Base-by-base conservation (phyloP, 768 basidiomycete genomes). In the Neoboletus magnificus region DNA sequence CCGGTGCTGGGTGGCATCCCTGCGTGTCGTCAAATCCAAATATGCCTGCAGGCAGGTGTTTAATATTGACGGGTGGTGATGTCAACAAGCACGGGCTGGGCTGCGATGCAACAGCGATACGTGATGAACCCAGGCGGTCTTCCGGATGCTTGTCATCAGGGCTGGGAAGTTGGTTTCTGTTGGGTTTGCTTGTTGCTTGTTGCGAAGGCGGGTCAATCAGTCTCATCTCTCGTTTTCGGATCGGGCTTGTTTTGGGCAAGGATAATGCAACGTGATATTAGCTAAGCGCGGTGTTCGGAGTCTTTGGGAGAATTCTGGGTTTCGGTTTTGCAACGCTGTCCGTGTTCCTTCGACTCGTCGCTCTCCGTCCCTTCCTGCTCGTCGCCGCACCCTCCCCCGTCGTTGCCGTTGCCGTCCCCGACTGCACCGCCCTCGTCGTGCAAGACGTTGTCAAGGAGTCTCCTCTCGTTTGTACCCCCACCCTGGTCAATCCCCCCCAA, bases 221-320 rank as follows among this genome's bases (percentile, higher is more conserved):
- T 18, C n/a, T n/a, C n/a, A 18, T 18, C 25, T 44, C 25, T 44
- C 42, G 16, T 25, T 25, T 9, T 23, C 23, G 16, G 42, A 43
- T 43, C 42, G 25, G 15, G 15, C 6, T 15, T 35, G 33, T 35
- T 35, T 33, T 6, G 42, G 18, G 42, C 25, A 3, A 25, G 9
- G 10, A n/a, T 27, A 27, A 46, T 46, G 45, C 30, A 32, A 32
- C 15, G 13, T 29, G 40, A 43, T 61, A 66, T 54, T 71, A 71
- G 33, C n/a, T 66, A 59, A 70, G 13, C 2, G 1, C 15, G 10
- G 61, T 72, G 11, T 33, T 8, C 42, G 59, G 66, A 62, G 71
- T 73, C 70, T 67, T 70, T 69, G 71, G 35, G 71, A 72, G 69
- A 71, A 67, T 67, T 64, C 61, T 55, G 66, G 53, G 63, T 67